Base-by-base conservation (phyloP, 495 filamentous ascomycete species). In the Podospora anserina region DNA sequence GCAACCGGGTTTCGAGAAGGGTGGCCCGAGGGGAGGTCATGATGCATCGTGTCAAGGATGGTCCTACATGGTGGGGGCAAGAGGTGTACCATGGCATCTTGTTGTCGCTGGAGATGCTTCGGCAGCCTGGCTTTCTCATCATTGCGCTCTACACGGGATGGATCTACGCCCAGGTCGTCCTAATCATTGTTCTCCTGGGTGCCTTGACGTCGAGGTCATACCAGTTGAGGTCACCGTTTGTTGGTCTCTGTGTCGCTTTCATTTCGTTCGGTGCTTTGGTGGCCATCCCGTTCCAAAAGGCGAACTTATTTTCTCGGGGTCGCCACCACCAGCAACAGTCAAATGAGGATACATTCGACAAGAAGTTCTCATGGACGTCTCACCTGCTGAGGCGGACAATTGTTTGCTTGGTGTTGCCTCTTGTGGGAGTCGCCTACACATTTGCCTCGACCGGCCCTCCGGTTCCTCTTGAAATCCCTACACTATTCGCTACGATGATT, bases 51-150 rank as follows among this genome's bases (percentile, higher is more conserved):
- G 83, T 85, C 59, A 86, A 87, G 65, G 86, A 84, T 23, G 88
- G 88, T 0, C 90, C 90, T 1, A 85, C 79, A 65, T 91, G 87
- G 85, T 93, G 90, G 91, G 85, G 87, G 55, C 85, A 92, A 70
- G 91, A 92, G 70, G 86, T 91, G 61, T 84, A 84, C 74, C 88
- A 90, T 60, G 91, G 91, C n/a, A 68, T 90, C n/a, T 76, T 86
- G 23, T 78, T 93, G 34, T 87, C 82, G 57, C 72, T 83, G 53
- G 85, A 87, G 71, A 92, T 93, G 90, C 75, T 90, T 18, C 82
- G 80, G 20, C 90, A 93, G 74, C 81, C 88, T 16, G 90, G 91
- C 0, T 93, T 92, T 75, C 70, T 86, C 20, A 75, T 93, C n/a
- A 81, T 93, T 71, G 87, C 89, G 13, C 28, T 89, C 16, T 93